Conservation (phyloP, 2,329 filamentous ascomycete species). For the Ophiostoma triangulosporum region DNA sequence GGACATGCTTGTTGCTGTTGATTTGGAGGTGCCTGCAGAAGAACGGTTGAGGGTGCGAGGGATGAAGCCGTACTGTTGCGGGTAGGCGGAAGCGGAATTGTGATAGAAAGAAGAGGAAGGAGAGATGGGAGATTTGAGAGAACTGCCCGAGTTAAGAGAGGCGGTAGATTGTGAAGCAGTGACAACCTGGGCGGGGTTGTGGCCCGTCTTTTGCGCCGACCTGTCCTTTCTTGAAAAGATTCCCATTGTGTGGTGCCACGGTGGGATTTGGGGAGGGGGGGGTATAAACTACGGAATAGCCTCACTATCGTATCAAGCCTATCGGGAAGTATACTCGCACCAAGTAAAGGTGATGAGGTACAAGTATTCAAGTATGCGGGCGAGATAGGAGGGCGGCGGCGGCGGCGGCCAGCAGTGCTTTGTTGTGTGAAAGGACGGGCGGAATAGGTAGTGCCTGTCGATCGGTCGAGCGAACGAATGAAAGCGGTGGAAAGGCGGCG, state of each 20-base stretch:
- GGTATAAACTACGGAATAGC: neutral
- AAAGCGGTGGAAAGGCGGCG: neutral
- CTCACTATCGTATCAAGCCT: neutral
- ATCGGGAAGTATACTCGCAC: neutral
- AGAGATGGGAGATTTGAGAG: slow-evolving; percentile 27
- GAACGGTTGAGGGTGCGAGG: slow-evolving; percentile 32
- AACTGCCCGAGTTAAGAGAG: slow-evolving; percentile 38
- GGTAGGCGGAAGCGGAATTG: slow-evolving; percentile 12
- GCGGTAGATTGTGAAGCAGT: slow-evolving; percentile 29
- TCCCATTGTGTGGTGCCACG: slow-evolving; percentile 28
- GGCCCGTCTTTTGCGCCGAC: slow-evolving; percentile 27
- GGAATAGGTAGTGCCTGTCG: slow-evolving; percentile 5
- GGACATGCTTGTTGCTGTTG: slow-evolving; percentile 9
- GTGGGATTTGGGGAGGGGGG: neutral
- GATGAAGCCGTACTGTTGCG: slow-evolving; percentile 22
- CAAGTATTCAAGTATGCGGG: neutral
- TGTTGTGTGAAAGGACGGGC: slow-evolving; percentile 3
- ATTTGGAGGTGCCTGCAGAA: slow-evolving; percentile 32
- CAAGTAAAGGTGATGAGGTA: slow-evolving; percentile 1
- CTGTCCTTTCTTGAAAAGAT: slow-evolving; percentile 43
- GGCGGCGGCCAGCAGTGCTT: neutral
- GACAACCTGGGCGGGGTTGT: slow-evolving; percentile 22
- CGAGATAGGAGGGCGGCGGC: slow-evolving; percentile 7
- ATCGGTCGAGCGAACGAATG: neutral
- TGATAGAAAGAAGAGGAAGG: slow-evolving; percentile 7